These are phyloP conservation scores for Tolypocladium inflatum DNA, from an alignment of 2,329 filamentous ascomycete genomes.

Conservation along the genomic window DNA sequence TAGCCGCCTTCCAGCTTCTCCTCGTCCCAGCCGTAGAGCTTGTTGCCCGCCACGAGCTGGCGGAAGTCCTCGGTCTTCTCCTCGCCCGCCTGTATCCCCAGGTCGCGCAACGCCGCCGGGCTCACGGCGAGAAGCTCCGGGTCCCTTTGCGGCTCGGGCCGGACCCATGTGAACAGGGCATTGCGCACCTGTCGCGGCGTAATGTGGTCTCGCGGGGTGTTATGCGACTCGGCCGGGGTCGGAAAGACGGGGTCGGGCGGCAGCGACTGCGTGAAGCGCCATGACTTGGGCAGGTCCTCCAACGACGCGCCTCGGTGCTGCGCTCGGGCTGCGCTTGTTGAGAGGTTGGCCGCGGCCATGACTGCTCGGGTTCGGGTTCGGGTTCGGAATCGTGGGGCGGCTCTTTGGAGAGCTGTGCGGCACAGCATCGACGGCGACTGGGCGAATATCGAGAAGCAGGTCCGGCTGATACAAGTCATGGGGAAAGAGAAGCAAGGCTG, in stretches of 20 bases:
- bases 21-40: conserved; percentile 69
- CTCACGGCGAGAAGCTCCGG: conserved; percentile 79
- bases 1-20: conserved; percentile 63
- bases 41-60: conserved; percentile 71
- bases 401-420: conserved; percentile 19
- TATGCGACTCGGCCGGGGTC: conserved; percentile 73
- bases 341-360: conserved; percentile 22
- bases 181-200: conserved; percentile 74
- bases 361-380: conserved; percentile 9
- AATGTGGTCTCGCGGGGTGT: conserved; percentile 66
- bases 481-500: background rate
- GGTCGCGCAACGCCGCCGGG: conserved; percentile 64
- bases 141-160: conserved; percentile 62
- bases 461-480: background rate
- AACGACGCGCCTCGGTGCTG: conserved; percentile 27
- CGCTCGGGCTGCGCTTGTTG: conserved; percentile 14
- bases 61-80: conserved; percentile 65
- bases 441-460: background rate
- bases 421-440: conserved; percentile 23
- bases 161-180: conserved; percentile 84
- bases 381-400: conserved; percentile 17
- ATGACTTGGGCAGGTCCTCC: conserved; percentile 52
- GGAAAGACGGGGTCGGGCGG: conserved; percentile 71
- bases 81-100: conserved; percentile 65
- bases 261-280: conserved; percentile 55